Conservation (phyloP, 805 yeast genomes). For the Kodamaea neixiangensis region DNA sequence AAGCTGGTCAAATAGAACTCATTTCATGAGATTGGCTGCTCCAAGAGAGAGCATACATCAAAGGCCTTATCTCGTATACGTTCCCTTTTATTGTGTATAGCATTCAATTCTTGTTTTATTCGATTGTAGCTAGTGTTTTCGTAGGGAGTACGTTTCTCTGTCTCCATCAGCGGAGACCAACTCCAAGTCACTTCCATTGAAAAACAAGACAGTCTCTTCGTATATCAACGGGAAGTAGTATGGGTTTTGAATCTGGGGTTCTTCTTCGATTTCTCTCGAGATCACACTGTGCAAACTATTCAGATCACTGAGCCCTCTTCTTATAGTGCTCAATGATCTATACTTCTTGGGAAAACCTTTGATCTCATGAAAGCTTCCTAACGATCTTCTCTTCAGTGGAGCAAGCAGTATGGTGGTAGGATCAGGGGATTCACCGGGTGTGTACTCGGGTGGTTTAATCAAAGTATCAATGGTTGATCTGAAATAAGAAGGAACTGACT, state of each 20-base stretch:
- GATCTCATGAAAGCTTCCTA: background rate
- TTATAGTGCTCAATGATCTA: background rate
- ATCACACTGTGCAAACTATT: background rate
- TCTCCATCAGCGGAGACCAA: background rate
- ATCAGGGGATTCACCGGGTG: background rate
- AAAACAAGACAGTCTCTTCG: slow-evolving; percentile 9
- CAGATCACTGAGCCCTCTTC: background rate
- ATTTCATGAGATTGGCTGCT: background rate
- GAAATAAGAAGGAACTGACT: background rate
- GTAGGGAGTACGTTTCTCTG: background rate
- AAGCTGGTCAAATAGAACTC: background rate
- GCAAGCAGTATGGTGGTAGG: background rate
- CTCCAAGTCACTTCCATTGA: slow-evolving; percentile 2
- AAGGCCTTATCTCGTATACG: background rate
- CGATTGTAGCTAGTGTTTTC: background rate
- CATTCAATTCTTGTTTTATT: background rate
- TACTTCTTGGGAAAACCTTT: background rate
- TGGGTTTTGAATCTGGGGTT: background rate
- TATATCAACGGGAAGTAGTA: background rate
- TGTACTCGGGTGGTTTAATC: background rate
- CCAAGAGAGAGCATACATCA: background rate
- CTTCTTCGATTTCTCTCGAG: background rate
- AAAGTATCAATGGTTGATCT: background rate
- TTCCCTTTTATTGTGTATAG: slow-evolving; percentile 1
- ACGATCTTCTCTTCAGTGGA: background rate